Base-by-base conservation (phyloP, 768 basidiomycete species). In the Suillus ampliporus region DNA sequence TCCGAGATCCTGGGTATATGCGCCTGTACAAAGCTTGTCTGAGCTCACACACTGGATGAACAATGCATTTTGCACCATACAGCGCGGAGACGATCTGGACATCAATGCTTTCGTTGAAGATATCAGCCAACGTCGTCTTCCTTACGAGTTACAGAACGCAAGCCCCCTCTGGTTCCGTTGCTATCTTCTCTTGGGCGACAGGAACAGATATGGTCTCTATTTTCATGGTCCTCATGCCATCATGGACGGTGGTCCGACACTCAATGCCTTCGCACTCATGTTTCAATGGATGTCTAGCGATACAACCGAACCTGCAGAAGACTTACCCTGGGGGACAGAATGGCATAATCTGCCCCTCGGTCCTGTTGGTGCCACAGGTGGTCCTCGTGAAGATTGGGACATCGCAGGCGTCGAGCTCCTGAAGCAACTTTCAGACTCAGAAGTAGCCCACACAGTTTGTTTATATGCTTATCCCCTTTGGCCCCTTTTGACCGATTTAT, bases 331-430 rank as follows among this genome's bases (percentile, higher is more conserved):
- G 58, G 65, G 37, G 14, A 61, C 70, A 35, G 72, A 74, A 40
- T 71, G 71, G 71, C 66, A 61, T 28, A 66, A 72, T 43, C 69
- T 72, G 15, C 72, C 73, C 1, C 63, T 65, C 5, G 73, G 74
- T 26, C 71, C 69, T 6, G 63, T 73, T 28, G 61, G 60, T 35
- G 73, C 72, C 2, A 74, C 62, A 0, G 72, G 73, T 10, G 71
- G 72, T 5, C 60, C 38, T 9, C 62, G 53, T n/a, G 15, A 58
- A 3, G 66, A 61, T 46, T 74, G 72, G 72, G 60, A 48, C 11
- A 61, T 58, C 5, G 52, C 13, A 2, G 72, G 71, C 19, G 31
- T 4, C 5, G 53, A 15, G 28, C 64, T 74, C 35, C 23, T 72
- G 26, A 58, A 62, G 15, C 69, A 69, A 7, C 53, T 64, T 0